phyloP scores from a whole-genome alignment of 257 asterid genomes.

The Solanum verrucosum region DNA sequence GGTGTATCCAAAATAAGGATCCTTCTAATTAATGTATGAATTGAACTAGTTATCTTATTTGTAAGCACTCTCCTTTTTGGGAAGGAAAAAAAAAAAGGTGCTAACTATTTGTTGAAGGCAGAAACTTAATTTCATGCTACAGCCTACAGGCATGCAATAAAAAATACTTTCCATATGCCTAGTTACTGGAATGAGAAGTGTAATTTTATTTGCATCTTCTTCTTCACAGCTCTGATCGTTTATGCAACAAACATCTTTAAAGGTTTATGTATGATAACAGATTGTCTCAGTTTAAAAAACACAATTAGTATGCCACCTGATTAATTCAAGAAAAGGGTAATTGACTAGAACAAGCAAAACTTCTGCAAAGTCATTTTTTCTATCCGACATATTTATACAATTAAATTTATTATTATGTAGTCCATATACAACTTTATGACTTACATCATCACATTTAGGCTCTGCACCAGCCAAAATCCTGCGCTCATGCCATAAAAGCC shows the following conservation, averaged over 20 bases:
- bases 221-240: neutral
- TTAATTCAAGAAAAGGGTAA: neutral
- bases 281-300: neutral
- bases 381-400: neutral
- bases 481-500: constrained; percentile 50
- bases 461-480: constrained; percentile 17
- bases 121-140: neutral
- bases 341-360: neutral
- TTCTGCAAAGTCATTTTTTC: neutral
- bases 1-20: neutral
- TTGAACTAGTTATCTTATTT: neutral
- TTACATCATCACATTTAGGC: constrained; percentile 42
- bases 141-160: neutral
- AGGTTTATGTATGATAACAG: neutral
- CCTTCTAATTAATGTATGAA: neutral
- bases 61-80: neutral
- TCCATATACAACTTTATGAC: neutral
- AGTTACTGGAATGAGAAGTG: neutral
- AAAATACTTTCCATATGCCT: neutral
- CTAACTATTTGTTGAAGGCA: neutral
- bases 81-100: neutral
- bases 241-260: neutral
- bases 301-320: neutral
- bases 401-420: neutral
- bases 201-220: neutral